These are phyloP conservation scores for Coprinopsis sp. DNA, from an alignment of 768 basidiomycete genomes.

Conservation along the genomic window DNA sequence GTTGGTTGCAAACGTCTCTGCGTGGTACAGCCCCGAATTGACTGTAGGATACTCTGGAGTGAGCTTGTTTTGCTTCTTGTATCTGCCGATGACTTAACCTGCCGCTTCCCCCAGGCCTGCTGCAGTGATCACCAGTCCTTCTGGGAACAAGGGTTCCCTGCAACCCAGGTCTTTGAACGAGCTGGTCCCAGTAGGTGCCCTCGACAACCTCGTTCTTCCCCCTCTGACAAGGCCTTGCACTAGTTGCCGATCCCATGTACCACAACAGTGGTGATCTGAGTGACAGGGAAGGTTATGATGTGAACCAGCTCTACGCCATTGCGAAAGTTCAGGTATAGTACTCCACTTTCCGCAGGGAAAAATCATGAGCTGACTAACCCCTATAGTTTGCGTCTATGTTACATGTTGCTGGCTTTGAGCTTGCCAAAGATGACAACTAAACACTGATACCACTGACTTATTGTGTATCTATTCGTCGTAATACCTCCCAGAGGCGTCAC, in stretches of 20 bases:
- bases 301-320: slow-evolving; percentile 76
- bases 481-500: too few species aligned
- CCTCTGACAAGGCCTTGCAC: slow-evolving; percentile 2
- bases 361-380: neutral
- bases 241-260: slow-evolving; percentile 86
- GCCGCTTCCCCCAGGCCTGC: slow-evolving; percentile 50
- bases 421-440: slow-evolving; percentile 8
- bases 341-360: neutral
- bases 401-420: slow-evolving; percentile 62
- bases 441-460: too few species aligned
- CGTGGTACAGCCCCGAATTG: slow-evolving; percentile 78
- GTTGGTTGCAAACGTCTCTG: slow-evolving; percentile 69
- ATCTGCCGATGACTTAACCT: slow-evolving; percentile 1
- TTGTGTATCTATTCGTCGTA: too few species aligned
- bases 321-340: slow-evolving; percentile 79
- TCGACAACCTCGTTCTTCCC: neutral
- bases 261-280: slow-evolving; percentile 84
- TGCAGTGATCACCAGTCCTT: slow-evolving; percentile 94
- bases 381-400: slow-evolving; percentile 63
- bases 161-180: slow-evolving; percentile 86
- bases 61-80: slow-evolving; percentile 15
- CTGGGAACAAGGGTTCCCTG: slow-evolving; percentile 77
- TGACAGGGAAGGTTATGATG: slow-evolving; percentile 75
- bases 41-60: slow-evolving; percentile 63
- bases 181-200: slow-evolving; percentile 60